A percentile compares a stretch with the other conserved stretches of the same genome.
Conservation (phyloP, 2,329 filamentous ascomycete species). For the Berkeleyomyces basicola region DNA sequence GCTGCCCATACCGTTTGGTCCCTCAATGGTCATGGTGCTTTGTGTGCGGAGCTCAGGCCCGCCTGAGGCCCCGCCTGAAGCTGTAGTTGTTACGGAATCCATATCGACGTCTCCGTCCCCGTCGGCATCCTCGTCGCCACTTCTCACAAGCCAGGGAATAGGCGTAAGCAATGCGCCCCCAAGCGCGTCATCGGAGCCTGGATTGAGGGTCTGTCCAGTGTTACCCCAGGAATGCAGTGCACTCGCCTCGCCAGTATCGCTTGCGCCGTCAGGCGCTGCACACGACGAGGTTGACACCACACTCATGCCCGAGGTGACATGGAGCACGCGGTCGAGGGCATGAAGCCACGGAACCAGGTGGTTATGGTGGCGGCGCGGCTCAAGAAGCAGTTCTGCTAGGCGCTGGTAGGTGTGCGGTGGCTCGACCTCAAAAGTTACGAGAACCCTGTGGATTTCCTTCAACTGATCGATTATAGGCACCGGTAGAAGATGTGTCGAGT, state of each 20-base stretch:
- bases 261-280: slow-evolving; percentile 33
- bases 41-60: slow-evolving; percentile 47
- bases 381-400: slow-evolving; percentile 68
- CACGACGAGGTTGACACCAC: slow-evolving; percentile 41
- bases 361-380: slow-evolving; percentile 63
- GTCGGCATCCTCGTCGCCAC: slow-evolving; percentile 21
- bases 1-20: slow-evolving; percentile 60
- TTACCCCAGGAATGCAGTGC: slow-evolving; percentile 29
- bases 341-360: slow-evolving; percentile 73
- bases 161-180: slow-evolving; percentile 85
- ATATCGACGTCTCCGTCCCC: slow-evolving; percentile 13
- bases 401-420: slow-evolving; percentile 91
- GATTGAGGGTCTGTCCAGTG: slow-evolving; percentile 26
- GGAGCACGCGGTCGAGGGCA: slow-evolving; percentile 77
- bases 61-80: slow-evolving; percentile 3
- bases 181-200: slow-evolving; percentile 75
- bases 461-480: slow-evolving; percentile 47
- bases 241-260: slow-evolving; percentile 19
- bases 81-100: slow-evolving; percentile 5
- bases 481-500: slow-evolving; percentile 36
- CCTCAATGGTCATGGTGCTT: slow-evolving; percentile 64
- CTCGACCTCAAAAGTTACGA: slow-evolving; percentile 52
- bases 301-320: slow-evolving; percentile 70
- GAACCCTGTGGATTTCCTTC: slow-evolving; percentile 39
- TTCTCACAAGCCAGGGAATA: slow-evolving; percentile 66